Conservation (phyloP, 2,329 filamentous ascomycete genomes). For the Trematosphaeria pertusa region DNA sequence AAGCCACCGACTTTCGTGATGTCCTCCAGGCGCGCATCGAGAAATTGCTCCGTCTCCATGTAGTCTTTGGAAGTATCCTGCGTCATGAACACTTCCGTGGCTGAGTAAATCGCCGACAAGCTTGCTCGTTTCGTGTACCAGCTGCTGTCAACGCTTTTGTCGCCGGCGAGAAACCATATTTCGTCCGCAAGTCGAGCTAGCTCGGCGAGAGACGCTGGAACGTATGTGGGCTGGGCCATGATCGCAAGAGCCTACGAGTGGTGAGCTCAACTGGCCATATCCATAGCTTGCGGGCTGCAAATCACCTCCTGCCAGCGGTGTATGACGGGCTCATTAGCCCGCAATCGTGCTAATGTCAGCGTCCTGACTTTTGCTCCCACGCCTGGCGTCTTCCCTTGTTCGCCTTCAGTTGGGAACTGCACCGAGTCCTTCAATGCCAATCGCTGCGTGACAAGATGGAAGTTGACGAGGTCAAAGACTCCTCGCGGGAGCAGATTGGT, state of each 20-base stretch:
- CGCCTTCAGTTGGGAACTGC: slow-evolving; percentile 50
- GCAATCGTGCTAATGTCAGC: slow-evolving; percentile 77
- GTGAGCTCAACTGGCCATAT: slow-evolving; percentile 13
- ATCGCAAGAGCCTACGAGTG: slow-evolving; percentile 75
- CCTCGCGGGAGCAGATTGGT: slow-evolving; percentile 81
- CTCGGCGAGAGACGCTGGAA: slow-evolving; percentile 78
- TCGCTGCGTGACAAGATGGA: slow-evolving; percentile 74
- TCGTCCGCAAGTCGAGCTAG: slow-evolving; percentile 86
- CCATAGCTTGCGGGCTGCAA: slow-evolving; percentile 36
- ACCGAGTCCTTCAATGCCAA: slow-evolving; percentile 61
- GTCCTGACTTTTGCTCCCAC: slow-evolving; percentile 71
- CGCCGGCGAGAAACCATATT: slow-evolving; percentile 86
- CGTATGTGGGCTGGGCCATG: slow-evolving; percentile 84
- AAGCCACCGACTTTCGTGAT: slow-evolving; percentile 67
- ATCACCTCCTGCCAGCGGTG: slow-evolving; percentile 83
- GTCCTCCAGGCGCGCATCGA: slow-evolving; percentile 78
- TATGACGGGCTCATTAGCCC: slow-evolving; percentile 75
- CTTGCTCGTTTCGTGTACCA: slow-evolving; percentile 83
- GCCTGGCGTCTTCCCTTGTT: slow-evolving; percentile 48
- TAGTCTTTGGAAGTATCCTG: slow-evolving; percentile 80
- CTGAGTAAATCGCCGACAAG: slow-evolving; percentile 71
- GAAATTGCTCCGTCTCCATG: slow-evolving; percentile 77
- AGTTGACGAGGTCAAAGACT: slow-evolving; percentile 81
- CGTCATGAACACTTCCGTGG: slow-evolving; percentile 89
- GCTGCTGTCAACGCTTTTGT: slow-evolving; percentile 78